These are phyloP conservation scores for Rhizopus stolonifer DNA, from an alignment of 371 early-diverging fungal species.

Conservation along the genomic window DNA sequence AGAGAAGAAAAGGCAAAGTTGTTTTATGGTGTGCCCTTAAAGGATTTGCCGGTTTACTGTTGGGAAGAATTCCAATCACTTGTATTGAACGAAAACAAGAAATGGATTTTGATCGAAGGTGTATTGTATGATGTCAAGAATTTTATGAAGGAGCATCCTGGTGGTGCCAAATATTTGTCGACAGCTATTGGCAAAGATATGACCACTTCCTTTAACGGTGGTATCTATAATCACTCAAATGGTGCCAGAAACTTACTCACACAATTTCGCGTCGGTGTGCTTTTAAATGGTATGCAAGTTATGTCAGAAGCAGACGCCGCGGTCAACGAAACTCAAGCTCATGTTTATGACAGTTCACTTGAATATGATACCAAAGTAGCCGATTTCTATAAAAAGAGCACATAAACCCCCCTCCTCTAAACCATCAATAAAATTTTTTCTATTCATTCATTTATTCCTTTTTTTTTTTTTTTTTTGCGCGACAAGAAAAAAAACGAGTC, in stretches of 20 bases:
- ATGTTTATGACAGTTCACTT: conserved; percentile 22
- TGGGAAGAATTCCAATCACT: conserved; percentile 73
- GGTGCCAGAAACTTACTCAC: conserved; percentile 81
- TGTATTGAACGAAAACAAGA: conserved; percentile 61
- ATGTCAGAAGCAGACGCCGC: conserved; percentile 35
- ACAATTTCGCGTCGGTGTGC: conserved; percentile 70
- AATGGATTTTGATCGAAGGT: conserved; percentile 87
- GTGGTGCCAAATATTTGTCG: conserved; percentile 79
- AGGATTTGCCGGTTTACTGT: conserved; percentile 72
- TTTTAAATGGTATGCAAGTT: conserved; percentile 57
- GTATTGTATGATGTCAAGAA: conserved; percentile 86
- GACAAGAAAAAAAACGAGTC: background rate
- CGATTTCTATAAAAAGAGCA: conserved; percentile 22
- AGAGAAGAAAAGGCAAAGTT: conserved; percentile 57
- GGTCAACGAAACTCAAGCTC: conserved; percentile 4
- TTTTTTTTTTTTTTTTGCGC: background rate
- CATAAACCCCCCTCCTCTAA: too few relatives aligned
- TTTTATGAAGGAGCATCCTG: conserved; percentile 92
- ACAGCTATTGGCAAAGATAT: conserved; percentile 82
- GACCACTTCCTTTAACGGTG: conserved; percentile 86
- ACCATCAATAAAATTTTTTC: background rate
- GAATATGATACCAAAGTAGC: conserved; percentile 27
- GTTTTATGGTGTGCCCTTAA: conserved; percentile 73
- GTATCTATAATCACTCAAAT: conserved; percentile 83
- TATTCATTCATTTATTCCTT: background rate